phyloP scores from a whole-genome alignment of 2,329 filamentous ascomycete species.

The Lachnellula suecica region DNA sequence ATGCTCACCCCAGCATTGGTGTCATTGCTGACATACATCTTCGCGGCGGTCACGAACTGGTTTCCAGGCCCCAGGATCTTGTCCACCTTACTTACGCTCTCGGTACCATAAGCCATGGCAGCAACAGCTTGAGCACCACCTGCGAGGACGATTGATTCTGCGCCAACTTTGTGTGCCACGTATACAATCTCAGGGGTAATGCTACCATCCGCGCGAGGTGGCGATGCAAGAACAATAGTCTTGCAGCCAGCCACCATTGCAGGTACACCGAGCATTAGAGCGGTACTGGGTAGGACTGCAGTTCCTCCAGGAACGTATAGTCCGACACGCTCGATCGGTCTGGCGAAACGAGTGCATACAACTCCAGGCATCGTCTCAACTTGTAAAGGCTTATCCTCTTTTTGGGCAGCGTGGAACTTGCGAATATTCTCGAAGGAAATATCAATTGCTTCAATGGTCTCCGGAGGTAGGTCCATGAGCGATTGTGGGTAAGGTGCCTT shows the following conservation, averaged over 20 bases:
- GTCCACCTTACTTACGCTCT: conserved; percentile 93
- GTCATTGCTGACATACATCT: conserved; percentile 98
- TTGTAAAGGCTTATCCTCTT: conserved; percentile 74
- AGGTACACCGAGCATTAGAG: conserved; percentile 96
- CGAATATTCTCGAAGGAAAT: conserved; percentile 91
- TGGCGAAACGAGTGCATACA: conserved; percentile 86
- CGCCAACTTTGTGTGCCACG: conserved; percentile 92
- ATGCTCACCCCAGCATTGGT: conserved; percentile 94
- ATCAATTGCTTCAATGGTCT: conserved; percentile 92
- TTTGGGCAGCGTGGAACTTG: conserved; percentile 90
- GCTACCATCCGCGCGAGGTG: conserved; percentile 83
- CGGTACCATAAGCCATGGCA: conserved; percentile 95
- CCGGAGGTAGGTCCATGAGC: conserved; percentile 80
- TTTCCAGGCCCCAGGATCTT: conserved; percentile 98
- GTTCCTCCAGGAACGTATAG: conserved; percentile 95
- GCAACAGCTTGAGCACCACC: conserved; percentile 95
- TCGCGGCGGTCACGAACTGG: conserved; percentile 96
- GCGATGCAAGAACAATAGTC: conserved; percentile 90
- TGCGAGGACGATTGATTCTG: conserved; percentile 92
- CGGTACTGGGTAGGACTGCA: conserved; percentile 93
- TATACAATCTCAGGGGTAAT: conserved; percentile 98
- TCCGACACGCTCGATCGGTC: conserved; percentile 93
- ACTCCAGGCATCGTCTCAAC: conserved; percentile 99
- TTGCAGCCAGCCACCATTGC: conserved; percentile 97
- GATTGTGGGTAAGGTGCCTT: conserved; percentile 82